A percentile compares a stretch with the other conserved stretches of the same genome.
Evolutionary conservation across 345 rosid species (phyloP).

Genomic region (Hibiscus tridactylites): DNA sequence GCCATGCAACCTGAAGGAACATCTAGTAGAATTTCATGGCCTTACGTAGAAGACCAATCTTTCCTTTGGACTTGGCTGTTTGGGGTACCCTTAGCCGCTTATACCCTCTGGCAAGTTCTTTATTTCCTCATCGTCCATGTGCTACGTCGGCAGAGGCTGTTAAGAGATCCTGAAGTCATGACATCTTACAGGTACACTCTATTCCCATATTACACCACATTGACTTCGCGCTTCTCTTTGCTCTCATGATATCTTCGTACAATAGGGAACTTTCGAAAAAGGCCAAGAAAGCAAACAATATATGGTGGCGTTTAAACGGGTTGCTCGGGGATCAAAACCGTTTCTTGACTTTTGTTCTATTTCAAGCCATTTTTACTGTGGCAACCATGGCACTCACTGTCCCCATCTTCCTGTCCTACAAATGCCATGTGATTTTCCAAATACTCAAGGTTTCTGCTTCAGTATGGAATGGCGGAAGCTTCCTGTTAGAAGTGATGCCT

Average conservation of each 20-base stretch:
- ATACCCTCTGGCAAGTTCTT: conserved; percentile 84
- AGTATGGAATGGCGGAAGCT: conserved; percentile 91
- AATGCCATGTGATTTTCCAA: conserved; percentile 64
- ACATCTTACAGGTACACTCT: conserved; percentile 74
- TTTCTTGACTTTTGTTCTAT: conserved; percentile 61
- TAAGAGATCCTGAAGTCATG: conserved; percentile 98
- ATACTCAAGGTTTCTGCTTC: conserved; percentile 82
- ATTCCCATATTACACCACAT: neutral
- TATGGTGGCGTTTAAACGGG: conserved; percentile 84
- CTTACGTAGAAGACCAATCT: conserved; percentile 69
- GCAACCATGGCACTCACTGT: conserved; percentile 93
- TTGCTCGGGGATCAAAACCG: conserved; percentile 84
- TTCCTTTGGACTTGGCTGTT: conserved; percentile 85
- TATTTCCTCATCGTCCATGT: conserved; percentile 90
- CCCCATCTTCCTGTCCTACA: conserved; percentile 77
- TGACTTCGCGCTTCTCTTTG: neutral
- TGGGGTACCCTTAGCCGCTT: conserved; percentile 72
- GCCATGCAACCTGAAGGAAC: conserved; percentile 89
- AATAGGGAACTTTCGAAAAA: conserved; percentile 77
- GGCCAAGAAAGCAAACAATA: conserved; percentile 77
- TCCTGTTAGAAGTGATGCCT: conserved; percentile 83
- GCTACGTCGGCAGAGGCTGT: conserved; percentile 75
- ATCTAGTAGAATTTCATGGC: conserved; percentile 66
- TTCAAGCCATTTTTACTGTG: conserved; percentile 75
- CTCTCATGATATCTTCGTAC: neutral